These are phyloP conservation scores for Tetraselmis striata DNA, from an alignment of 139 green algal genomes.

Conservation along the genomic window DNA sequence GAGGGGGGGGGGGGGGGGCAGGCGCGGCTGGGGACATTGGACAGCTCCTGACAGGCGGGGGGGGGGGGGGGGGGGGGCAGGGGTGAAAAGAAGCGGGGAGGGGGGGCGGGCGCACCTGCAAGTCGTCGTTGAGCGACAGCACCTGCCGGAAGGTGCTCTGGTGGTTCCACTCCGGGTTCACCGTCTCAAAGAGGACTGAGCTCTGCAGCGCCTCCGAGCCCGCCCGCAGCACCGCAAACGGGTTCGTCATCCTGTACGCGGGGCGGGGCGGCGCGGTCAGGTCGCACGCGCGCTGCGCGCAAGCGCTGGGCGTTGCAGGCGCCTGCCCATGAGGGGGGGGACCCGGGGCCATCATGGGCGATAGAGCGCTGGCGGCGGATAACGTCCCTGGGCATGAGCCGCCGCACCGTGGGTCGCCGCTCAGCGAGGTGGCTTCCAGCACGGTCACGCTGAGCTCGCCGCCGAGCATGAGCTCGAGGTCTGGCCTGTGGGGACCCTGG, in stretches of 20 bases:
- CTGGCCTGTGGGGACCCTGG: background rate
- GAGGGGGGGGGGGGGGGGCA: too few species aligned
- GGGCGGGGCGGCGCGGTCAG: too few species aligned
- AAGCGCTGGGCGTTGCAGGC: too few species aligned
- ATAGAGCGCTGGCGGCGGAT: too few species aligned
- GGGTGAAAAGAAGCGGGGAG: too few species aligned
- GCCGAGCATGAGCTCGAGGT: slow-evolving; percentile 45
- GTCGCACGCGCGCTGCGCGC: too few species aligned
- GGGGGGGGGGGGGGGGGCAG: too few species aligned
- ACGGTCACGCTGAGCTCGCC: slow-evolving; percentile 47
- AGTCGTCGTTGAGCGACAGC: background rate
- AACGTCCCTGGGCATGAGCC: too few species aligned
- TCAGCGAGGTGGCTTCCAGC: slow-evolving; percentile 3
- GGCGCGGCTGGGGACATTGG: too few species aligned
- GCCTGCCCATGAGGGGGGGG: too few species aligned
- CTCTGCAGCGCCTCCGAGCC: background rate
- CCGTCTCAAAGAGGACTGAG: background rate
- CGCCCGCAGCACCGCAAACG: background rate
- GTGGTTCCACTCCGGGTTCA: background rate
- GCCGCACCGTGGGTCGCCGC: background rate
- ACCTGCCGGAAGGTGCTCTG: background rate
- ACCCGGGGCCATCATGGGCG: too few species aligned
- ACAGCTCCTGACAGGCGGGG: too few species aligned
- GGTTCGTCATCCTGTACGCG: background rate
- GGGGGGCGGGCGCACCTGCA: background rate